phyloP scores from a whole-genome alignment of 345 rosid genomes.

The Microthlaspi erraticum region DNA sequence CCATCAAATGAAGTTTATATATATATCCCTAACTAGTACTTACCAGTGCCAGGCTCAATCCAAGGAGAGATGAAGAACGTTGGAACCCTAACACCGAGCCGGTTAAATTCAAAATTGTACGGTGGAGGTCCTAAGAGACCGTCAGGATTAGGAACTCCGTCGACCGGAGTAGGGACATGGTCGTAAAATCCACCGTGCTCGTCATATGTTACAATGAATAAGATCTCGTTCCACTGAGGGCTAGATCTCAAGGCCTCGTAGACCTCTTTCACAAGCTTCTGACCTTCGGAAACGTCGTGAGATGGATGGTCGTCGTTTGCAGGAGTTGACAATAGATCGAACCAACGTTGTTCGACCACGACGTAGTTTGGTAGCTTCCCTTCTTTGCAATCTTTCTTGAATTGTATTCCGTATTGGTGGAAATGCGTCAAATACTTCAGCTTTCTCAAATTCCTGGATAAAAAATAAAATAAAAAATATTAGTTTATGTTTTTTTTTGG shows the following conservation, averaged over 20 bases:
- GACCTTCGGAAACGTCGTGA: slow-evolving; percentile 62
- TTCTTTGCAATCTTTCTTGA: slow-evolving; percentile 53
- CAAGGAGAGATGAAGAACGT: slow-evolving; percentile 60
- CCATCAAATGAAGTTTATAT: background rate
- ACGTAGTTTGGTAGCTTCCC: slow-evolving; percentile 62
- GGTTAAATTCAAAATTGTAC: slow-evolving; percentile 56
- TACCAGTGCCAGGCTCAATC: slow-evolving; percentile 62
- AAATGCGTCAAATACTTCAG: slow-evolving; percentile 50
- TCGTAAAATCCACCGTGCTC: slow-evolving; percentile 71
- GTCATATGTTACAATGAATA: slow-evolving; percentile 54
- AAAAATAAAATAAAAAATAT: too few species aligned
- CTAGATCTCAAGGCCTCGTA: slow-evolving; percentile 59
- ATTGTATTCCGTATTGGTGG: slow-evolving; percentile 50
- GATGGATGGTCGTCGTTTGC: slow-evolving; percentile 65
- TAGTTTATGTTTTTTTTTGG: too few species aligned
- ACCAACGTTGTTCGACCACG: slow-evolving; percentile 55
- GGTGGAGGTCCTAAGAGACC: slow-evolving; percentile 55
- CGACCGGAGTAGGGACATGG: slow-evolving; percentile 57
- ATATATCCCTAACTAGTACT: background rate
- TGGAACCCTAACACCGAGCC: slow-evolving; percentile 69
- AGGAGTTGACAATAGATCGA: slow-evolving; percentile 46
- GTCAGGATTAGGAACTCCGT: slow-evolving; percentile 59
- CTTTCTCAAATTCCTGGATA: slow-evolving; percentile 52
- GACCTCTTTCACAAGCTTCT: slow-evolving; percentile 57
- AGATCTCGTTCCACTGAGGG: slow-evolving; percentile 62